Conservation (phyloP, 1,139 yeast species). For the Sugiyamaella grinbergsii region DNA sequence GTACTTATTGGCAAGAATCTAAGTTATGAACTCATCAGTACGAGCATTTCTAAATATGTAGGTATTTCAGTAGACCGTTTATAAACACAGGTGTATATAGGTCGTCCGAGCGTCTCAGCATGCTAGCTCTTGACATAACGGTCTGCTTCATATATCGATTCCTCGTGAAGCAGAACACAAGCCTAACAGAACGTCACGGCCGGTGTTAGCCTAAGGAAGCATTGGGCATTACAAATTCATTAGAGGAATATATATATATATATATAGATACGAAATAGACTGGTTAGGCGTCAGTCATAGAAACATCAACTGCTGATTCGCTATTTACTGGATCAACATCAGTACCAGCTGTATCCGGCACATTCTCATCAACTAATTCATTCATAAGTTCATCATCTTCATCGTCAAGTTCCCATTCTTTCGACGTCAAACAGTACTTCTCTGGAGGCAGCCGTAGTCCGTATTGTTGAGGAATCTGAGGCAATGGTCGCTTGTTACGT, state of each 20-base stretch:
- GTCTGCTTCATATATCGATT: no score
- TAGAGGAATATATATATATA: constrained; percentile 1
- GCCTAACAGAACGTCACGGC: no score
- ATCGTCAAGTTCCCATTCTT: constrained; percentile 66
- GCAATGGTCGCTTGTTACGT: constrained; percentile 83
- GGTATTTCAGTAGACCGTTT: constrained; percentile 2
- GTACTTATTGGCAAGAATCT: constrained; percentile 82
- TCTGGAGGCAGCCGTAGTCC: constrained; percentile 96
- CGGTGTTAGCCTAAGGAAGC: background rate
- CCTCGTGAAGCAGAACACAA: constrained; percentile 4
- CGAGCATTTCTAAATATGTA: constrained; percentile 12
- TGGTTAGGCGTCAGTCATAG: constrained; percentile 10
- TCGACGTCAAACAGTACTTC: constrained; percentile 88
- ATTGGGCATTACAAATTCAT: constrained; percentile 7
- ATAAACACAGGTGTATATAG: no score
- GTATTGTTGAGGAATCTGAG: constrained; percentile 89
- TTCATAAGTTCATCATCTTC: constrained; percentile 44
- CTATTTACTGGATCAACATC: background rate
- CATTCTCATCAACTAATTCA: constrained; percentile 27
- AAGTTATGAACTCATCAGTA: constrained; percentile 27
- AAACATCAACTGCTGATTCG: constrained; percentile 9
- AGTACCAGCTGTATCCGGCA: background rate
- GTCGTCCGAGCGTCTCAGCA: no score
- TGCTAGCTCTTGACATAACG: no score
- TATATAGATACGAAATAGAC: background rate